Evolutionary conservation across 1,284 basidiomycete species (phyloP), one percentile per base, ranked within the genome.

Genomic region (Kwoniella shivajii): DNA sequence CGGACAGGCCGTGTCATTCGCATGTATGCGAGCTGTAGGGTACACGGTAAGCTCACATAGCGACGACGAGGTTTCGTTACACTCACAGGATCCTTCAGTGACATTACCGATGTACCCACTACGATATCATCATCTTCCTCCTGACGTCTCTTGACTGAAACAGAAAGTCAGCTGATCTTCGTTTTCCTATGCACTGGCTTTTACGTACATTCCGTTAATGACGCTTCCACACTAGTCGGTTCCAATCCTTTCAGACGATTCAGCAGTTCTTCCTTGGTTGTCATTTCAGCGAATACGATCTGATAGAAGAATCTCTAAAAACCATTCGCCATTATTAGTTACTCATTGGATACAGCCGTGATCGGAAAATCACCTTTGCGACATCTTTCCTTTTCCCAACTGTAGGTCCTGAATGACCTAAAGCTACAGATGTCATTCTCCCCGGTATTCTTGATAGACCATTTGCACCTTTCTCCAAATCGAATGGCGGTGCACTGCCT

Each of bases 401-500:
- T 0, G 73, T 71, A 2, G 76, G 74, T 59, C 96, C 96, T 29
- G 91, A 88, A 76, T 97, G 96, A 5, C 92, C 85, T 81, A 98
- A 86, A 61, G 91, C 88, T 9, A 96, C 80, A 29, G 84, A 84
- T 68, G 90, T 92, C 56, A 80, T 76, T 26, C 82, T 77, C 18
- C 75, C 78, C 0, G 80, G 75, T 39, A 74, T 75, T 27, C 82
- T 74, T 54, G 84, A 80, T 6, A 87, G 77, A 48, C 82, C 63
- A 7, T 61, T 60, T 1, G 57, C 48, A n/a, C 60, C 72, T 73
- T 84, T 86, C 36, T 84, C 84, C 36, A 97, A 77, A 72, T 95
- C 88, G 10, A 92, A 88, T 0, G 93, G 93, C 18, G 93, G 92
- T 1, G 93, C 90, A 49, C 91, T 96, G 0, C 93, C 93, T n/a